Conservation (phyloP, 1,139 yeast species). For the Zygosaccharomyces sapae region DNA sequence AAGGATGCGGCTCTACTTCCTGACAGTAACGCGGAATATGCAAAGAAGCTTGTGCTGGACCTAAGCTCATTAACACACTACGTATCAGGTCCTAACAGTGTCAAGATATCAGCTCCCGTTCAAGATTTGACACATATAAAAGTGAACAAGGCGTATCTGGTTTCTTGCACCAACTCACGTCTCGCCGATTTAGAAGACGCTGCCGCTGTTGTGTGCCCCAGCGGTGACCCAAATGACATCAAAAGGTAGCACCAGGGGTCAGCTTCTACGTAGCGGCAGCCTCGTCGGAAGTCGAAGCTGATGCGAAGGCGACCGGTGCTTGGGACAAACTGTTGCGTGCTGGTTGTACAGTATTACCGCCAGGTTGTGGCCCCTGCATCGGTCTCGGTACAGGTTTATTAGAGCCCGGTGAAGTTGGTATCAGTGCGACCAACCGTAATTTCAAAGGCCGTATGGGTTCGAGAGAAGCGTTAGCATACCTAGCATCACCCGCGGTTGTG, state of each 20-base stretch:
- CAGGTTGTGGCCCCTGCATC: conserved; percentile 99
- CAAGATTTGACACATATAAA: conserved; percentile 68
- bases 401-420: conserved; percentile 95
- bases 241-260: conserved; percentile 82
- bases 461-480: conserved; percentile 88
- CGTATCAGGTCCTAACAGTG: conserved; percentile 95
- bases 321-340: conserved; percentile 88
- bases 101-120: conserved; percentile 78
- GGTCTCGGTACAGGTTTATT: conserved; percentile 93
- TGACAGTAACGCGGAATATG: conserved; percentile 77
- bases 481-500: conserved; percentile 96
- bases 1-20: conserved; percentile 39
- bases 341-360: conserved; percentile 92
- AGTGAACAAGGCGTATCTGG: conserved; percentile 90
- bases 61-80: conserved; percentile 83
- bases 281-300: conserved; percentile 84
- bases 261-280: conserved; percentile 98
- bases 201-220: conserved; percentile 56
- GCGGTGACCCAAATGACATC: conserved; percentile 38
- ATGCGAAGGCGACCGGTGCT: conserved; percentile 85
- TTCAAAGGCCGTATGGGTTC: conserved; percentile 99
- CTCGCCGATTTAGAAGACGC: conserved; percentile 92
- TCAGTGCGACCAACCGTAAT: conserved; percentile 96
- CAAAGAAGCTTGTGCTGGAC: conserved; percentile 80
- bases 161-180: conserved; percentile 96